Evolutionary conservation across 768 basidiomycete genomes (phyloP).

Genomic region (Mycena belliarum): DNA sequence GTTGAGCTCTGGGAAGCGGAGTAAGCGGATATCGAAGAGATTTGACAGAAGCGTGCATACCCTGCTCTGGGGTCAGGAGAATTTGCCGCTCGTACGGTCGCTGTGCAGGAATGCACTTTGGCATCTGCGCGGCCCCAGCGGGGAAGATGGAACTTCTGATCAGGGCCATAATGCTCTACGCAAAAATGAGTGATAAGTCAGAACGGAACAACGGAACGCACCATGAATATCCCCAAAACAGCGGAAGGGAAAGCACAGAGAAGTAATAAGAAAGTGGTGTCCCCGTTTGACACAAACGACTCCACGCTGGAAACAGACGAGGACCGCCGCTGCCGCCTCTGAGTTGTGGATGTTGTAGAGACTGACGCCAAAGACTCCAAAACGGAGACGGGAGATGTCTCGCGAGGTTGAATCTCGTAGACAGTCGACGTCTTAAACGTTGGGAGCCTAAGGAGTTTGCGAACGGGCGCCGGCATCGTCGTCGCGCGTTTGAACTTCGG

Average conservation of each 20-base stretch:
- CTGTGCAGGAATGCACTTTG: background rate
- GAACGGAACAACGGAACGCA: background rate
- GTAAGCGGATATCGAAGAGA: background rate
- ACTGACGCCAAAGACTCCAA: background rate
- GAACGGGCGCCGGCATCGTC: constrained; percentile 9
- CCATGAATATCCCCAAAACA: background rate
- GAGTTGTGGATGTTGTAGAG: background rate
- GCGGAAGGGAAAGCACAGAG: background rate
- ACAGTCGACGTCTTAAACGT: background rate
- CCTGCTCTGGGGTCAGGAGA: background rate
- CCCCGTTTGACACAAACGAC: constrained; percentile 5
- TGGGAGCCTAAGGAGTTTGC: background rate
- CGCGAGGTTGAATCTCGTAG: background rate
- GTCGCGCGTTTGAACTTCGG: background rate
- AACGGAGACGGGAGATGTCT: background rate
- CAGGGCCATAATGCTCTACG: background rate
- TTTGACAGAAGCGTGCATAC: background rate
- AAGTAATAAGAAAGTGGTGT: background rate
- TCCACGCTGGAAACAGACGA: background rate
- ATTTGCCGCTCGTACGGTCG: background rate
- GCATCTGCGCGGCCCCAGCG: background rate
- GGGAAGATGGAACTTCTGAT: background rate
- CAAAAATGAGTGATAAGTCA: background rate
- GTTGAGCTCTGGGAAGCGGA: background rate
- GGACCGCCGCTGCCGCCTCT: background rate